These are phyloP conservation scores for Penicillium sp. DNA, from an alignment of 2,329 filamentous ascomycete species.

Conservation along the genomic window DNA sequence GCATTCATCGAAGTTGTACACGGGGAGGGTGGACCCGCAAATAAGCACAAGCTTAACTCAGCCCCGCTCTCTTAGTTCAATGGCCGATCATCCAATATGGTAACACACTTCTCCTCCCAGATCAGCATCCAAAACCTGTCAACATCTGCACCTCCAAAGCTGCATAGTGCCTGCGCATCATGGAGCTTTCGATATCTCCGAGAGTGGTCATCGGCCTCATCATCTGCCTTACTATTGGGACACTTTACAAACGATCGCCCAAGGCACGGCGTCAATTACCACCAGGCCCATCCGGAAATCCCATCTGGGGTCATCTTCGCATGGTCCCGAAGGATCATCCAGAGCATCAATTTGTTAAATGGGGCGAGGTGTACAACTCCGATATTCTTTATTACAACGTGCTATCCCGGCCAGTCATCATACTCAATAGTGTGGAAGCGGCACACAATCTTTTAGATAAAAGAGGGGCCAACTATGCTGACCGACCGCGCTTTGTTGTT, in stretches of 20 bases:
- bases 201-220: neutral
- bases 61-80: no score
- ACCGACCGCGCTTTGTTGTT: neutral
- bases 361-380: neutral
- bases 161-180: neutral
- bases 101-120: neutral
- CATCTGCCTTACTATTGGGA: neutral
- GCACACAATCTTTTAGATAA: slow-evolving; percentile 1
- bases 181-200: neutral
- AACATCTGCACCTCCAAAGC: neutral
- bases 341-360: neutral
- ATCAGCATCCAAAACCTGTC: neutral
- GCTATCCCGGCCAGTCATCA: neutral
- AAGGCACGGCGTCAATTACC: neutral
- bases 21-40: no score
- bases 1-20: no score
- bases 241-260: neutral
- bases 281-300: neutral
- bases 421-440: neutral
- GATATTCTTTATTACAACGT: slow-evolving; percentile 1
- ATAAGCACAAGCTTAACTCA: no score
- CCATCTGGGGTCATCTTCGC: neutral
- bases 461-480: neutral
- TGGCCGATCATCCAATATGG: neutral
- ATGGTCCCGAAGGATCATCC: neutral